Conservation (phyloP, 2,329 filamentous ascomycete species). For the Paecilomyces sp. region DNA sequence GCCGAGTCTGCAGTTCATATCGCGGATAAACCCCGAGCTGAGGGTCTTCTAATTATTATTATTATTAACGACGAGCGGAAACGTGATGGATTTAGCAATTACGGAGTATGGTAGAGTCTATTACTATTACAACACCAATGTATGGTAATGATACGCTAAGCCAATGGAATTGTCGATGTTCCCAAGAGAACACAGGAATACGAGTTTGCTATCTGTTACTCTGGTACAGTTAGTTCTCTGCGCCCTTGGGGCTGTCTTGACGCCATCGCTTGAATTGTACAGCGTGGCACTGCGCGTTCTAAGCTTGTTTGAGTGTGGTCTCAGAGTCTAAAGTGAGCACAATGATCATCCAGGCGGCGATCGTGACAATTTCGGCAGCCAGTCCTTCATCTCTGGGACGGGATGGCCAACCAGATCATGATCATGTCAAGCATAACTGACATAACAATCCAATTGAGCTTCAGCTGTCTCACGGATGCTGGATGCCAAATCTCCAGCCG, state of each 20-base stretch:
- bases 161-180: not conserved
- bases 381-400: not conserved
- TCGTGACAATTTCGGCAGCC: not conserved
- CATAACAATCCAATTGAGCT: not conserved
- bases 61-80: not conserved
- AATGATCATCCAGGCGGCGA: not conserved
- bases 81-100: not conserved
- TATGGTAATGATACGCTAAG: not conserved
- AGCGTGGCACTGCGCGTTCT: not conserved
- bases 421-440: not conserved
- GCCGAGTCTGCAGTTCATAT: not conserved
- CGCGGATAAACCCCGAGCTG: not conserved
- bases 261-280: not conserved
- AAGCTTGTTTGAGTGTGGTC: not conserved
- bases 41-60: not conserved
- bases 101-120: not conserved
- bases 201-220: too few species aligned
- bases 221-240: not conserved
- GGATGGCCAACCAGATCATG: not conserved
- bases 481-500: not conserved
- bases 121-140: not conserved
- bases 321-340: not conserved
- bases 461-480: not conserved
- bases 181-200: not conserved
- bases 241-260: not conserved